Base-by-base conservation (phyloP, 306 rosid species). In the Prunus fruticosa region DNA sequence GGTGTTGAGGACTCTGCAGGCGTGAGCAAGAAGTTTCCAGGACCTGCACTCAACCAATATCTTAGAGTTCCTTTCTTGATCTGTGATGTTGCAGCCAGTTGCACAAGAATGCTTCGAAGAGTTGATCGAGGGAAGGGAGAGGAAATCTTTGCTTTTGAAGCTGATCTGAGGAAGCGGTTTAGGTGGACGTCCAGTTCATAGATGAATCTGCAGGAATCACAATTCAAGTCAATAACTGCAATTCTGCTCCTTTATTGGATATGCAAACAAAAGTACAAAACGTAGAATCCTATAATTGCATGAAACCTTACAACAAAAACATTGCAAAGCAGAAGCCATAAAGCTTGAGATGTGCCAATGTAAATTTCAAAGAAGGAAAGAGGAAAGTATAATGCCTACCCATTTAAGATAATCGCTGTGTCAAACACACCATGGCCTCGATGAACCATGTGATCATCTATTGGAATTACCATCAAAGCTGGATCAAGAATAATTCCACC, bases 391-490 rank as follows among this genome's bases (percentile, higher is more conserved):
- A 68, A 45, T 58, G 76, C 73, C 75, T 78, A 95, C 98, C 97
- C 97, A 11, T 90, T 71, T 32, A 89, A 73, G 70, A 92, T 72
- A 79, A 90, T 67, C 0, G 92, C 96, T 11, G 97, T 94, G 71
- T 94, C 98, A 68, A 94, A 92, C 77, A 94, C 97, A 71, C 97
- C 98, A 43, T 94, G 98, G 53, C 98, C 97, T 67, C 97, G 82
- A 27, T 94, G 98, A 71, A 94, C 93, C 97, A 94, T 90, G 84
- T 90, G 98, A 78, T 94, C 98, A 72, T 92, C 98, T 76, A 92
- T 81, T 25, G 96, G 96, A 65, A 94, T 85, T 54, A 92, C 88
- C 98, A 94, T 94, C 78, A 86, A 78, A 71, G 93, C 89, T 27
- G 97, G 98, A 83, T 92, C 98, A 72, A 89, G 93, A 78, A 83